Evolutionary conservation across 1,139 yeast species (phyloP).

Genomic region (Zygosaccharomyces pseudobailii): DNA sequence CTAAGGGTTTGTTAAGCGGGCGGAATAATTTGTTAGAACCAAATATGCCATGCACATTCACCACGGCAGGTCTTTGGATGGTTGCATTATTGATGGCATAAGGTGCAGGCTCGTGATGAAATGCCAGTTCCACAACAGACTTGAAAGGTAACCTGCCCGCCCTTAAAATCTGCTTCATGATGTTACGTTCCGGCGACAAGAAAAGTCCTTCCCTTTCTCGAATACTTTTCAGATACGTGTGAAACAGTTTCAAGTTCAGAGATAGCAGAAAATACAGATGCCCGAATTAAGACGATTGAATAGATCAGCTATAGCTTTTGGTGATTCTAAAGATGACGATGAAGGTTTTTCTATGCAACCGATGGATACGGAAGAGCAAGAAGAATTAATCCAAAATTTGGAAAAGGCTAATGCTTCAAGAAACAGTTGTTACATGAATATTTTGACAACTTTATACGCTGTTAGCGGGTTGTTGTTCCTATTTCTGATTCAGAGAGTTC

Average conservation of each 20-base stretch:
- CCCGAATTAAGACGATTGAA: slow-evolving; percentile 27
- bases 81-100: background rate
- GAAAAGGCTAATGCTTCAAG: slow-evolving; percentile 21
- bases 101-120: slow-evolving; percentile 17
- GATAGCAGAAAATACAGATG: slow-evolving; percentile 7
- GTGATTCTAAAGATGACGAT: slow-evolving; percentile 10
- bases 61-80: slow-evolving; percentile 18
- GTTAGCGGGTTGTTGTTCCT: slow-evolving; percentile 24
- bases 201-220: background rate
- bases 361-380: slow-evolving; percentile 32
- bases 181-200: background rate
- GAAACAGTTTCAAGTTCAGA: background rate
- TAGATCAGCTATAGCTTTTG: slow-evolving; percentile 10
- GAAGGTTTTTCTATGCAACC: slow-evolving; percentile 20
- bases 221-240: background rate
- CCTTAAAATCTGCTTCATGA: slow-evolving; percentile 8
- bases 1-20: slow-evolving; percentile 29
- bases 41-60: slow-evolving; percentile 32
- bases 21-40: slow-evolving; percentile 27
- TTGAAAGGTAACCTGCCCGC: slow-evolving; percentile 9
- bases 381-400: slow-evolving; percentile 26
- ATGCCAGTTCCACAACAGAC: slow-evolving; percentile 22
- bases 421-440: slow-evolving; percentile 20
- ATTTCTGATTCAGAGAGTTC: slow-evolving; percentile 16
- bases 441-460: slow-evolving; percentile 20